Evolutionary conservation across 1,139 yeast genomes (phyloP), one percentile per base, ranked within the genome.

Genomic region (Nadsonia commutata): DNA sequence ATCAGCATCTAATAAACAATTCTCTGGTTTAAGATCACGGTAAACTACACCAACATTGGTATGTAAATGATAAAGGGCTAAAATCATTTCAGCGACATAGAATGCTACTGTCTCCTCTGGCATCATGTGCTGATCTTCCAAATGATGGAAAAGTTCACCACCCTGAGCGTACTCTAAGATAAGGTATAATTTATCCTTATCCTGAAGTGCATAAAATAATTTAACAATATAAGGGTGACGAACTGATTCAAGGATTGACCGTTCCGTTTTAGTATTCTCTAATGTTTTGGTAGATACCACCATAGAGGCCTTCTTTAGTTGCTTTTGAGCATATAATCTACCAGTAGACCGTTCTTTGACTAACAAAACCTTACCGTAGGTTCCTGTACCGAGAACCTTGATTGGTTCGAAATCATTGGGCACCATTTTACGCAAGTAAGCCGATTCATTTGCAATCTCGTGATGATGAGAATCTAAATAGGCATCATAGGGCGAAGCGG

Each of bases 21-120:
- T 88, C 57, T 88, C 97, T 0, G 97, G 97, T 60, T 88, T 88
- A 53, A 88, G 66, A 58, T 88, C 98, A 27, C 97, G 72, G 59
- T 86, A 88, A 16, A 86, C 94, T 4, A 88, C 85, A 31, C 94
- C 94, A 48, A 81, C 69, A 21, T 69, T 68, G 21, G 82, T 79
- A 57, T 90, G 97, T 42, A 88, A 66, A 61, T 88, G 93, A 46
- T 79, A 68, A 45, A 88, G 62, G 0, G 95, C 96, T 44, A 85
- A 67, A 3, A 85, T 72, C 68, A 85, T 81, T 57, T 88, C 95
- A 0, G 95, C 95, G 8, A 84, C 74, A 56, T 88, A 88, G 56
- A 78, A 80, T 2, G 93, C 72, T 0, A 94, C 83, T 40, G 78
- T 76, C 42, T 76, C 76, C 58, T 88, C 97, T 40, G 81, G 76